Base-by-base conservation (phyloP, 1,139 yeast species). In the Lodderomyces beijingensis region DNA sequence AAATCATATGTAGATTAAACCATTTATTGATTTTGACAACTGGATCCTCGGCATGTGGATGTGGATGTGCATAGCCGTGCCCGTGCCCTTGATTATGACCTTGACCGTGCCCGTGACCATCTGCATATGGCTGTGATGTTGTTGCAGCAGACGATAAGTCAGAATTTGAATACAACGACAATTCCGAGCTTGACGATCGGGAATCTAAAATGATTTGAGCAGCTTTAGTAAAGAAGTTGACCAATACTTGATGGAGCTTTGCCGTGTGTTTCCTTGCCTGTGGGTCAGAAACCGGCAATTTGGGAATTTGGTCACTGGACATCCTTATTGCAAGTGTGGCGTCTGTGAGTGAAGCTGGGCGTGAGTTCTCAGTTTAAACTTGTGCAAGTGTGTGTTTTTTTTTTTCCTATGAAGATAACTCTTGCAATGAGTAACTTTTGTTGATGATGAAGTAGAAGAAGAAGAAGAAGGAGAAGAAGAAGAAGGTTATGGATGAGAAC, bases 171-270 rank as follows among this genome's bases (percentile, higher is more conserved):
- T 9, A 19, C n/a, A 9, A n/a, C 22, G n/a, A n/a, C 22, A n/a
- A n/a, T n/a, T 19, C 22, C n/a, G 22, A n/a, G n/a, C 10, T 9
- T n/a, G 22, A 19, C 10, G 46, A 38, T 32, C 62, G 35, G 8
- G 55, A 39, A 11, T 48, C 47, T 12, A 49, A 31, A 3, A 55
- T 67, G 15, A 82, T 62, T 43, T 79, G 82, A n/a, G 82, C 83
- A 3, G 85, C 68, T 50, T 83, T 84, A 37, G 73, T 53, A 51
- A 81, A 85, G 67, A 81, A 83, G 62, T 82, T 82, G 60, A 78
- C 76, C 10, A 73, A 60, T 41, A 74, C 73, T 46, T 61, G 74
- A 10, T 58, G 51, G 31, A 66, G 52, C 44, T 68, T 68, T 31
- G 65, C 53, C 32, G 49, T 50, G 35, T 55, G 62, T 35, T 49